phyloP scores from a whole-genome alignment of 2,329 filamentous ascomycete genomes.

The Ophidiomyces ophidiicola region DNA sequence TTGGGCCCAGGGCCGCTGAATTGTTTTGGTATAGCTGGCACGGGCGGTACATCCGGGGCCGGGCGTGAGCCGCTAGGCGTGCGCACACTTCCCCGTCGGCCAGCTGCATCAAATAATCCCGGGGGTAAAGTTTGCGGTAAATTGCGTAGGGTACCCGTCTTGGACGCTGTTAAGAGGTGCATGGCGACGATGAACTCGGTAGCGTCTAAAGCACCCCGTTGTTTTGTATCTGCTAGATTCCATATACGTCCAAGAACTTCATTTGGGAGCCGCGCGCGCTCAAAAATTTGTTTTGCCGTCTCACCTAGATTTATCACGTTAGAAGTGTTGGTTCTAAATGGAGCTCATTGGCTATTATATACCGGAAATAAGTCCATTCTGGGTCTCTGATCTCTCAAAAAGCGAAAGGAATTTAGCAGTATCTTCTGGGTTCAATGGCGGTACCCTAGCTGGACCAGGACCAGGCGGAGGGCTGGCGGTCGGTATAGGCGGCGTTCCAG shows the following conservation, averaged over 20 bases:
- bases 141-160: constrained; percentile 65
- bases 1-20: constrained; percentile 54
- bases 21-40: constrained; percentile 67
- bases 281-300: constrained; percentile 85
- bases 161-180: constrained; percentile 88
- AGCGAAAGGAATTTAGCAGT: constrained; percentile 76
- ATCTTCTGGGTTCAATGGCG: constrained; percentile 77
- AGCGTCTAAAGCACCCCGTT: constrained; percentile 70
- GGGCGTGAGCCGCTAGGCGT: constrained; percentile 42
- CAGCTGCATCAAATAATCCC: constrained; percentile 80
- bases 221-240: constrained; percentile 87
- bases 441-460: constrained; percentile 63
- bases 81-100: constrained; percentile 48
- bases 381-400: constrained; percentile 77
- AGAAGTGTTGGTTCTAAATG: constrained; percentile 4
- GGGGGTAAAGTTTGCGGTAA: constrained; percentile 72
- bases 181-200: constrained; percentile 97
- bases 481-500: constrained; percentile 47
- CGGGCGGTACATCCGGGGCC: constrained; percentile 39
- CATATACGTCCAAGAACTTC: constrained; percentile 90
- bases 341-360: constrained; percentile 15
- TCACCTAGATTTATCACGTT: constrained; percentile 45
- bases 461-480: constrained; percentile 35
- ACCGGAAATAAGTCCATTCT: constrained; percentile 63
- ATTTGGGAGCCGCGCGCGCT: constrained; percentile 79